Evolutionary conservation across 345 rosid genomes (phyloP), one percentile per base, ranked within the genome.

Genomic region (Citrus glauca): DNA sequence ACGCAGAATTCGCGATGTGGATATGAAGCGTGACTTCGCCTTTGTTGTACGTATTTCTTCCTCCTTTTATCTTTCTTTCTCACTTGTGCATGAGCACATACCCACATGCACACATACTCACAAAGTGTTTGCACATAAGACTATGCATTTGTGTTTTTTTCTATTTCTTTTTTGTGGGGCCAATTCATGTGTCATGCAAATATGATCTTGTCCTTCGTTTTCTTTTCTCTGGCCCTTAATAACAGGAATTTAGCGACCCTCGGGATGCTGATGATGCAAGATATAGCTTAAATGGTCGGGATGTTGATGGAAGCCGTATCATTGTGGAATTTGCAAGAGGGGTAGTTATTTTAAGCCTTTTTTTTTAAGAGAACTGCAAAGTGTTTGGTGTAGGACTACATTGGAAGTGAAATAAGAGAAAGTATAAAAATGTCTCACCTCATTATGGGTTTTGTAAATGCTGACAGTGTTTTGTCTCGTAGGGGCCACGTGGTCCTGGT

Each of bases 21-120:
- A 95, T 90, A 92, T 95, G 98, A 95, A 95, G 98, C 97, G 95
- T 64, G 98, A 95, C 89, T 95, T 88, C 68, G 98, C 99, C 80
- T 95, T 95, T 88, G 97, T 95, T 88, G 99, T 95, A 95, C 78
- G 97, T 90, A 81, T 25, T 30, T 30, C 72, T 72, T 71, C 4
- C 61, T 48, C 48, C 81, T 70, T 17, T 33, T 50, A 56, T 20
- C 57, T 66, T 69, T 69, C 24, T 65, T 1, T 71, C 40, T 57
- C 40, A 4, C n/a, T n/a, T 33, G 42, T 27, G 35, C 69, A 25
- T 24, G 24, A 24, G 20, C 71, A 35, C 45, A 32, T 6, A 25
- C 19, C 1, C 32, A 22, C 30, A 37, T 45, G 28, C 74, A 33
- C 59, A 8, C 35, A 27, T 24, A 2, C 45, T 25, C 27, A 10